These are phyloP conservation scores for Pseudocohnilembus persalinus DNA, from an alignment of 169 alveolate genomes.

Conservation along the genomic window DNA sequence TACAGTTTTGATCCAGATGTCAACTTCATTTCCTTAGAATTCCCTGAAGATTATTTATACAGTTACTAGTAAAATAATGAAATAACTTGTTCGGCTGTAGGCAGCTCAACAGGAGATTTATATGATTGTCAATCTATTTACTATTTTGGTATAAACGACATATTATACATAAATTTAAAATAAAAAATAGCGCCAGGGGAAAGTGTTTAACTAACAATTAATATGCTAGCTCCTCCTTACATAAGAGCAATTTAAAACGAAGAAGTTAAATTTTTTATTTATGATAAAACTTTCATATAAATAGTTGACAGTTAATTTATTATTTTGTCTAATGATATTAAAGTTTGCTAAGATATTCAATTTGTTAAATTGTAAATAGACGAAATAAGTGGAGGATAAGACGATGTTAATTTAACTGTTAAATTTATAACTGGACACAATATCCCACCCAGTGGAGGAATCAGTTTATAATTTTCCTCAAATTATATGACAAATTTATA, in stretches of 20 bases:
- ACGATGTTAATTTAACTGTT: background rate
- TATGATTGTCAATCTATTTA: no score
- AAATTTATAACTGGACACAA: background rate
- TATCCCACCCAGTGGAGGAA: background rate
- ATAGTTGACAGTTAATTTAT: background rate
- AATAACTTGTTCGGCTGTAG: no score
- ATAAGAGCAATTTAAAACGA: background rate
- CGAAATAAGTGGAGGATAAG: background rate
- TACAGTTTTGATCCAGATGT: background rate
- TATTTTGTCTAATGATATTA: background rate
- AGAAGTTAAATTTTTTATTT: background rate
- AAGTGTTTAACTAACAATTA: background rate
- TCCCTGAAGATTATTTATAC: no score
- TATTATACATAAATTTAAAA: no score
- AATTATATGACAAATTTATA: background rate
- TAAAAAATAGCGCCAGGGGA: no score
- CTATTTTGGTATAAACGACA: no score
- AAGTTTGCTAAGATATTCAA: background rate
- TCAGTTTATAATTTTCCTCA: background rate
- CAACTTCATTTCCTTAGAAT: background rate
- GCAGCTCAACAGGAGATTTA: no score
- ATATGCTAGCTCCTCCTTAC: background rate
- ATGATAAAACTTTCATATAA: no score
- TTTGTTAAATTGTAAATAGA: background rate
- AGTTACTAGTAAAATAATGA: no score